These are phyloP conservation scores for Rhizoctonia solani DNA, from an alignment of 1,284 basidiomycete species.

Conservation along the genomic window DNA sequence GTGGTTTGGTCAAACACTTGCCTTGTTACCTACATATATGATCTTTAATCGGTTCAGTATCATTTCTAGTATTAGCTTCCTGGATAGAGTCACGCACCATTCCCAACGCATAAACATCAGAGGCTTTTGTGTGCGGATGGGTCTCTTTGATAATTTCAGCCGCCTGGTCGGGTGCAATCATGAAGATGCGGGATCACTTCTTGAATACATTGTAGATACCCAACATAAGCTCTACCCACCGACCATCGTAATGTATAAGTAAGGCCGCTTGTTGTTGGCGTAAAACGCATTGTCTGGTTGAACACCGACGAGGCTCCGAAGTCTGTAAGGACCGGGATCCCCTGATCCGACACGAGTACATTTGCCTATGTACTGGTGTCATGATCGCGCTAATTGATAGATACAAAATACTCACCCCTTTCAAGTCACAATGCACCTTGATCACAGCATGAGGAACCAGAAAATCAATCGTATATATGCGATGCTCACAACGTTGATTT, in stretches of 20 bases:
- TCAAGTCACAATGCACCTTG: neutral
- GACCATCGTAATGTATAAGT: neutral
- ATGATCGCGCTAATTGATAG: neutral
- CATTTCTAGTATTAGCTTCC: neutral
- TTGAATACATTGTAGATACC: neutral
- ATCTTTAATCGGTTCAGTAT: neutral
- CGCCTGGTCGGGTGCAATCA: neutral
- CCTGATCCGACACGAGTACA: neutral
- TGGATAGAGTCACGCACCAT: neutral
- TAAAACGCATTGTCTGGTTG: neutral
- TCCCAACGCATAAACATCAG: constrained; percentile 13
- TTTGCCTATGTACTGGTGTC: neutral
- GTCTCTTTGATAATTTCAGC: neutral
- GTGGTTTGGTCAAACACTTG: neutral
- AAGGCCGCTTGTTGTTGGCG: neutral
- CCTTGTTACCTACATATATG: constrained; percentile 1
- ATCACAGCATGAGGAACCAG: neutral
- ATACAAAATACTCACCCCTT: neutral
- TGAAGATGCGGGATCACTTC: too few relatives aligned
- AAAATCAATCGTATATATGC: neutral
- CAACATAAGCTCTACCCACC: neutral
- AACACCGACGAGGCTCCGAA: neutral
- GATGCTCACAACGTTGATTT: neutral
- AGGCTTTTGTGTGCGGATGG: neutral
- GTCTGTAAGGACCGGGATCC: neutral